These are phyloP conservation scores for Paraphaeosphaeria sporulosa DNA, from an alignment of 2,329 filamentous ascomycete genomes.

Conservation along the genomic window DNA sequence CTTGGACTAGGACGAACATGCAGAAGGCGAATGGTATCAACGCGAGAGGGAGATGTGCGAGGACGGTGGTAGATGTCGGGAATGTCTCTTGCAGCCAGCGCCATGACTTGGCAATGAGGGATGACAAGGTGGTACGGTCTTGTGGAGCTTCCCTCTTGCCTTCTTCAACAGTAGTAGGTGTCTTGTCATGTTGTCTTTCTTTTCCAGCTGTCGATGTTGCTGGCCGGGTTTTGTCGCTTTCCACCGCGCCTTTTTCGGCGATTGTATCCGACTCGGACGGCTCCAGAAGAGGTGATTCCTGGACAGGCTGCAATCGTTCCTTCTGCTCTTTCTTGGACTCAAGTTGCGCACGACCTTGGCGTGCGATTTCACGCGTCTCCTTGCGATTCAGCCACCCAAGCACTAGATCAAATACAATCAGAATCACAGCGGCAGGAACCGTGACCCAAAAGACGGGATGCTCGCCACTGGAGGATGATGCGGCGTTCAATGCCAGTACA, in stretches of 20 bases:
- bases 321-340: conserved; percentile 41
- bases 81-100: conserved; percentile 74
- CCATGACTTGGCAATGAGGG: conserved; percentile 56
- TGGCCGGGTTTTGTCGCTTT: conserved; percentile 14
- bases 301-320: not conserved
- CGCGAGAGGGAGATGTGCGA: conserved; percentile 70
- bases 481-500: conserved; percentile 71
- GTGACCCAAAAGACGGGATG: conserved; percentile 73
- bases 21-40: conserved; percentile 75
- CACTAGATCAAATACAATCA: conserved; percentile 72
- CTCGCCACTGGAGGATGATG: conserved; percentile 58
- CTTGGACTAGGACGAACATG: conserved; percentile 80
- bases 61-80: conserved; percentile 71
- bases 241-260: not conserved
- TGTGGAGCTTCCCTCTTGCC: not conserved
- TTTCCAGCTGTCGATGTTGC: not conserved
- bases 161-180: not conserved
- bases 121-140: conserved; percentile 60
- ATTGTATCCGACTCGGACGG: conserved; percentile 1
- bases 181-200: not conserved
- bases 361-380: conserved; percentile 69
- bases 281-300: conserved; percentile 1
- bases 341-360: conserved; percentile 60
- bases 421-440: conserved; percentile 70
- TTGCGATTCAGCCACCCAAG: conserved; percentile 70